Evolutionary conservation across 305 asterid species (phyloP), one percentile per base, ranked within the genome.

Genomic region (Ilex paraguariensis): DNA sequence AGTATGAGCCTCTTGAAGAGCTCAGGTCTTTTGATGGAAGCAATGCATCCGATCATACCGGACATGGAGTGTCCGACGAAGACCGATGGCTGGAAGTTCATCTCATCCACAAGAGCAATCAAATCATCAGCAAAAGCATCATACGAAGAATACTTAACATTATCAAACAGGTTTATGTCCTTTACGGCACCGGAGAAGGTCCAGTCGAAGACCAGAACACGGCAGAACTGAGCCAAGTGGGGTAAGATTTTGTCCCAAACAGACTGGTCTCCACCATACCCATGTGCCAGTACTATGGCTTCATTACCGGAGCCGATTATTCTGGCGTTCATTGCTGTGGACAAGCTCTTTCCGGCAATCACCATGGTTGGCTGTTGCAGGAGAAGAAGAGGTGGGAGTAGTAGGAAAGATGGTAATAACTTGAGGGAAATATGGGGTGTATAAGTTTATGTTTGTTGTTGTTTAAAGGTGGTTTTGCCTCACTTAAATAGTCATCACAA

Each of bases 1-100:
- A 87, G 78, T 3, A 90, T 36, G 17, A 90, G 87, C 31, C 71
- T 73, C 4, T 45, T 58, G 69, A 89, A 89, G 55, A 87, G 89
- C 39, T 75, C 68, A 6, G 97, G 97, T 59, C 86, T 76, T 65
- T 83, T 84, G 0, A 85, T 49, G 2, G 94, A 87, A 56, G 97
- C 95, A 62, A 87, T 75, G 70, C 94, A 87, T 11, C 97, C 97
- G 49, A 90, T 78, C 77, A 85, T 83, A 16, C 88, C 94, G 21
- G 97, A 81, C 95, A 87, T 87, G 62, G 95, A 89, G 70, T 89
- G 97, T 9, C 97, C 97, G 40, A 86, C 85, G 54, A 81, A 87
- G 10, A 83, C 78, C 2, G 73, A 61, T 2, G 89, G 75, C 17
- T 69, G 67, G 73, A 88, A 31, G 62, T 82, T 76, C 85, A 88